Evolutionary conservation across 352 stramenopile species (phyloP), one percentile per base, ranked within the genome.

Genomic region (Pythium folliculosum): DNA sequence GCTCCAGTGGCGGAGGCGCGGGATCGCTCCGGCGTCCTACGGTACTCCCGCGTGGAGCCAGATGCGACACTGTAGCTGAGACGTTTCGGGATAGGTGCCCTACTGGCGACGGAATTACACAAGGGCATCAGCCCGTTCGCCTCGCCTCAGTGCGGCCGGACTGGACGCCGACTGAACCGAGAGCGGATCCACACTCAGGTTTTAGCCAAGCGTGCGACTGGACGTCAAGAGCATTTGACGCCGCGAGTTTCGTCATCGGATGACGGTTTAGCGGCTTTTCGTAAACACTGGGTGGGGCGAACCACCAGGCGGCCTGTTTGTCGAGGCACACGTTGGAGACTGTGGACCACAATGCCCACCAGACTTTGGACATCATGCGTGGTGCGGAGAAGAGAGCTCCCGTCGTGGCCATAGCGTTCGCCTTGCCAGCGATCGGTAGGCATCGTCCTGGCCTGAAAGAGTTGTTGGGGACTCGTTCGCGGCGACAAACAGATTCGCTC

Each of bases 131-230:
- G 27, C 37, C 37, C 17, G 40, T 47, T 47, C 40, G 40, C 40
- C 40, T 47, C 40, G 35, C 35, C 35, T 40, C 35, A 32, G 27
- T 32, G 27, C 2, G 27, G 27, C 27, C 27, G 5, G 27, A 43
- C 37, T 47, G 40, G 40, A 47, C 40, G 40, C 14, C 40, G 40
- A 47, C 40, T 47, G 40, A 47, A 47, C 40, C 40, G 40, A 47
- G 40, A 47, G 5, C 9, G 40, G 17, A 55, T 49, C 84, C 91
- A 21, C 85, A 3, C 35, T 14, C 12, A 14, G 35, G 83, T 32
- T 91, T 82, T 82, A 91, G 51, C 84, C 84, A 63, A 82, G 84
- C 22, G 78, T 77, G 27, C 88, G 55, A 47, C 22, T 90, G 65
- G 2, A 78, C 76, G 23, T 79, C 85, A 27, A 93, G 60, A 21